These are phyloP conservation scores for Heimioporus punctisporus DNA, from an alignment of 1,284 basidiomycete genomes.

Conservation along the genomic window DNA sequence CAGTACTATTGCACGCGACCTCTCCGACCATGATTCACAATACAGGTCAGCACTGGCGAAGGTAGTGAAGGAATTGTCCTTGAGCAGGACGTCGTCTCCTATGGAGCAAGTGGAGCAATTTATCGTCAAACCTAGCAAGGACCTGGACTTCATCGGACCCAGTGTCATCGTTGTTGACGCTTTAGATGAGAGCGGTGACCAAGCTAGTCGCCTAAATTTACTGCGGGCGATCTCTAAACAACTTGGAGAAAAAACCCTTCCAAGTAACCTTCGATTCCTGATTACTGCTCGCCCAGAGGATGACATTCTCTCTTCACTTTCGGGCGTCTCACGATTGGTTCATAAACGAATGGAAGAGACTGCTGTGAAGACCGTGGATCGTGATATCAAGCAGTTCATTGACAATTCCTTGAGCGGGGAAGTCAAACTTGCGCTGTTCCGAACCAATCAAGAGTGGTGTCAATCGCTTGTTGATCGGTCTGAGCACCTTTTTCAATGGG, in stretches of 20 bases:
- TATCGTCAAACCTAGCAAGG: conserved; percentile 15
- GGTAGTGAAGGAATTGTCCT: conserved; percentile 10
- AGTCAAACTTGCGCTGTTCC: conserved; percentile 13
- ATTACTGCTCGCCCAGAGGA: conserved; percentile 20
- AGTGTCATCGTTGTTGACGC: conserved; percentile 20
- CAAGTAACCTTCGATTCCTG: conserved; percentile 20
- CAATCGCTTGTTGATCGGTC: neutral
- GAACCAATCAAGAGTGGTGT: conserved; percentile 10
- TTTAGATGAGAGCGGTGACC: conserved; percentile 25
- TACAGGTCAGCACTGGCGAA: conserved; percentile 11
- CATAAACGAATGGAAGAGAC: conserved; percentile 18
- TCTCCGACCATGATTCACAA: conserved; percentile 21
- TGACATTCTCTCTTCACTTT: conserved; percentile 17
- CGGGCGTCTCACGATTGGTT: conserved; percentile 1
- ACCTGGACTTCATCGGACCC: conserved; percentile 17
- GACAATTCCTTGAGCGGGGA: conserved; percentile 9
- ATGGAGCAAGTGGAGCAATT: conserved; percentile 17
- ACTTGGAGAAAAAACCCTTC: conserved; percentile 9
- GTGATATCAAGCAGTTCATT: conserved; percentile 19
- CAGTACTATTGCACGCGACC: conserved; percentile 22
- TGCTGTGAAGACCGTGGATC: conserved; percentile 10
- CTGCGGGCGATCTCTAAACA: conserved; percentile 9
- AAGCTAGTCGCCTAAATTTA: conserved; percentile 9
- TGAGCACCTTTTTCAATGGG: neutral
- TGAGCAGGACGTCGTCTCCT: no score